These are phyloP conservation scores for Saccharum officinarum DNA, from an alignment of 176 grass and related monocot genomes.

Conservation along the genomic window DNA sequence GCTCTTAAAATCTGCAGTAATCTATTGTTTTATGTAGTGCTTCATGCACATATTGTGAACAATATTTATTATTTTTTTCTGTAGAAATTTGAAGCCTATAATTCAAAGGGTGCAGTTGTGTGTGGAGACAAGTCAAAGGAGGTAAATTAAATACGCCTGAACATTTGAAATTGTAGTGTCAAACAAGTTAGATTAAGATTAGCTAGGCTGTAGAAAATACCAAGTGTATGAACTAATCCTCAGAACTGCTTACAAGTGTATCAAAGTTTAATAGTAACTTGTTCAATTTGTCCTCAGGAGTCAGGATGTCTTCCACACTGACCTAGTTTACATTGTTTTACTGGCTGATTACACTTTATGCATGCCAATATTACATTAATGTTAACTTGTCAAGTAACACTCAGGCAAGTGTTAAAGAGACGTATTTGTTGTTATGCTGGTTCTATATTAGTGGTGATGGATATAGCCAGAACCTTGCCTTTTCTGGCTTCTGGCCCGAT, in stretches of 20 bases:
- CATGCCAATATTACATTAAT: background rate
- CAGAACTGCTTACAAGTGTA: constrained; percentile 13
- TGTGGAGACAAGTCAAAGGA: constrained; percentile 90
- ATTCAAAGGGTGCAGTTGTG: constrained; percentile 78
- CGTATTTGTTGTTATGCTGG: background rate
- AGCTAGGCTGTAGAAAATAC: background rate
- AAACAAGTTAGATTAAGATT: constrained; percentile 9
- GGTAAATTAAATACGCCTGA: constrained; percentile 42
- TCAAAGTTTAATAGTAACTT: background rate
- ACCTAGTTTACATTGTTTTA: constrained; percentile 6
- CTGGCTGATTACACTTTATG: background rate
- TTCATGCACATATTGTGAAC: constrained; percentile 9
- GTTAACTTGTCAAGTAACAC: background rate
- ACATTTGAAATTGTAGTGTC: constrained; percentile 22
- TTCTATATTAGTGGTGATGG: background rate
- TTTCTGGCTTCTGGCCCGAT: background rate
- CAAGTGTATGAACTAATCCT: constrained; percentile 11
- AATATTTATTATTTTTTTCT: constrained; percentile 36
- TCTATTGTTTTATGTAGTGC: constrained; percentile 10
- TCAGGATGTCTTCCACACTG: background rate
- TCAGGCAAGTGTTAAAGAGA: background rate
- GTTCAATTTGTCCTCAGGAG: background rate
- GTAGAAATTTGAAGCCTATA: constrained; percentile 96
- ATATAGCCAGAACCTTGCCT: background rate
- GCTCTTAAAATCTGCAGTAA: background rate